Evolutionary conservation across 1,284 basidiomycete species (phyloP), one percentile per base, ranked within the genome.

Genomic region (Vanrija pseudolonga): DNA sequence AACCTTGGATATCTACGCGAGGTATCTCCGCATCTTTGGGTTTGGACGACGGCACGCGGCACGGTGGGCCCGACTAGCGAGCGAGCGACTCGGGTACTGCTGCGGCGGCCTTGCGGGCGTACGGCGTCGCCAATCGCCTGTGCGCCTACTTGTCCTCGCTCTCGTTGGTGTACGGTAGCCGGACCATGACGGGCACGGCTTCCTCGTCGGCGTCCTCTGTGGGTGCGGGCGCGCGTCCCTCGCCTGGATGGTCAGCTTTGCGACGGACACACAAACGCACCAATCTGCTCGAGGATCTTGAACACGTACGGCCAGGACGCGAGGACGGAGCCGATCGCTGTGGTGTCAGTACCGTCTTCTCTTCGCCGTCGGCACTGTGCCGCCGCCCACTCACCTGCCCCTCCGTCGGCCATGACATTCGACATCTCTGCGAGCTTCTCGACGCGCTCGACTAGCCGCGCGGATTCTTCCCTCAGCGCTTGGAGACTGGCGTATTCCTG

Each of bases 341-440:
- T 12, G 5, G 36, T 47, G 37, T 47, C 6, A 38, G 37, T 43
- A n/a, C 17, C n/a, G 11, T 45, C 26, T 18, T 28, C 8, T 24
- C 41, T 43, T 20, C 19, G 6, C 12, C n/a, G n/a, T n/a, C n/a
- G n/a, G n/a, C n/a, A n/a, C n/a, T n/a, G n/a, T n/a, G n/a, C n/a
- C n/a, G n/a, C n/a, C n/a, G n/a, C n/a, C n/a, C n/a, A n/a, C n/a
- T n/a, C n/a, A n/a, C n/a, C 72, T 47, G 73, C 68, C 0, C 75
- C 75, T 5, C 75, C 75, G 62, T 77, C 75, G n/a, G 74, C 75
- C 74, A 77, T 76, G 50, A 74, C 64, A 45, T 70, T 66, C 38
- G 67, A 70, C 72, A 73, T 73, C 55, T 69, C 69, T 9, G 69
- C 69, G 15, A 77, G 48, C 53, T 69, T 66, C 50, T 77, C 75